Base-by-base conservation (phyloP, 768 basidiomycete species). In the Amanita inopinata region DNA sequence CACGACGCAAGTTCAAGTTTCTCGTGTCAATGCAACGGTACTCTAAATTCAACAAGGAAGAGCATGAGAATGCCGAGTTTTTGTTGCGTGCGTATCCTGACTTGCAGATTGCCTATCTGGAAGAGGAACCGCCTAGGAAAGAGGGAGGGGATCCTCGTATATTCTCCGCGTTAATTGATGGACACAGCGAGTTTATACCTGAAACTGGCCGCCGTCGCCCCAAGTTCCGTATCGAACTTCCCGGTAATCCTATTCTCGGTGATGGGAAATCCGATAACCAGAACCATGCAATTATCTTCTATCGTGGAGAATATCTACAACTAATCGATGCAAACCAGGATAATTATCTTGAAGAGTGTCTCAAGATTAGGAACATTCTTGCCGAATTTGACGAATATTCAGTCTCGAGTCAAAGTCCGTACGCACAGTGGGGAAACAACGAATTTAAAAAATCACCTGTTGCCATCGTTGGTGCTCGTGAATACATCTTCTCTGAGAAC, bases 191-290 rank as follows among this genome's bases (percentile, higher is more conserved):
- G 62, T 92, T 98, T 59, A 69, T 84, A 34, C 79, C 87, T 0
- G 86, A 92, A 56, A 89, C 80, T 14, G 91, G 90, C 24, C 78
- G 85, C 44, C 76, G 96, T 33, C 69, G 83, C 24, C 94, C 96
- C 53, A 99, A 99, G 68, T 99, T 98, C 78, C 80, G 93, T 46
- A 89, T 99, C 60, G 94, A 99, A 64, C 73, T 98, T 11, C 96
- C 96, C 33, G 96, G 96, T 18, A 99, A 99, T 66, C 96, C 96
- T 1, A 99, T 99, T 66, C 76, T 98, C 39, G 96, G 94, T 46
- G 96, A 99, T 56, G 96, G 96, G 46, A 99, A 99, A 65, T 94
- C 91, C 18, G 96, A 99, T 69, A 99, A 99, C 64, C 96, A 98
- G 75, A 98, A 99, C 61, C 96, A 99, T 53, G 94, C 96, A 20